Percentiles rank a stretch among this genome's conserved stretches.
Evolutionary conservation across 352 stramenopile genomes (phyloP).

Genomic region (Phytophthora tentaculata): DNA sequence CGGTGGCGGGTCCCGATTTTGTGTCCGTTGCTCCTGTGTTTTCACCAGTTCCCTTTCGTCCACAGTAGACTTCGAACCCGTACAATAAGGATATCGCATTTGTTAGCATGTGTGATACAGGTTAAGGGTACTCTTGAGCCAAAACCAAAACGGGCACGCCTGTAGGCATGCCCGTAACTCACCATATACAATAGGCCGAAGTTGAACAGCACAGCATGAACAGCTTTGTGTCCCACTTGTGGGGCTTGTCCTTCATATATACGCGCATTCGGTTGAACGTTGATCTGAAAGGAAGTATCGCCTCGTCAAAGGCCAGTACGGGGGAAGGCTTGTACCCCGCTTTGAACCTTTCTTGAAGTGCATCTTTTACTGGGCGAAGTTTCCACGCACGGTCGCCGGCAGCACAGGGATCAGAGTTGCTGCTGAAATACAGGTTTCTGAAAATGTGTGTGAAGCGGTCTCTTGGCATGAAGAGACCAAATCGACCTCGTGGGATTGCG

Average conservation of each 20-base stretch:
- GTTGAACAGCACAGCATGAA: background rate
- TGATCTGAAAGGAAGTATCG: background rate
- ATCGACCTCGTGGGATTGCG: background rate
- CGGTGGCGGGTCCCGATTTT: background rate
- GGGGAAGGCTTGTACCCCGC: background rate
- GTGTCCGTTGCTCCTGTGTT: background rate
- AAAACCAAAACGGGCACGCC: background rate
- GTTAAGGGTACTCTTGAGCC: background rate
- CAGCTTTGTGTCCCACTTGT: slow-evolving; percentile 1
- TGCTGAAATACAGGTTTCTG: background rate
- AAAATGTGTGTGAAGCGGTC: background rate
- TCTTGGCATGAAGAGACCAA: background rate
- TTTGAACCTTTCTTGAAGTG: background rate
- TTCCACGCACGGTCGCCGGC: background rate
- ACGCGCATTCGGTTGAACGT: background rate
- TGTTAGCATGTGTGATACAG: background rate
- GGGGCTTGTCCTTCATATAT: background rate
- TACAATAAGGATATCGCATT: background rate
- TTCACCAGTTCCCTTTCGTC: background rate
- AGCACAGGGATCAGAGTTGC: background rate
- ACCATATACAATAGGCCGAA: background rate
- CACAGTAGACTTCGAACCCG: background rate
- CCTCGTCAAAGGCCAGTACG: slow-evolving; percentile 1
- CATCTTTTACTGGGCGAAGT: background rate
- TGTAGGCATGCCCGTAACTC: background rate